Base-by-base conservation (phyloP, 2,329 filamentous ascomycete species). In the Colletotrichum horii region DNA sequence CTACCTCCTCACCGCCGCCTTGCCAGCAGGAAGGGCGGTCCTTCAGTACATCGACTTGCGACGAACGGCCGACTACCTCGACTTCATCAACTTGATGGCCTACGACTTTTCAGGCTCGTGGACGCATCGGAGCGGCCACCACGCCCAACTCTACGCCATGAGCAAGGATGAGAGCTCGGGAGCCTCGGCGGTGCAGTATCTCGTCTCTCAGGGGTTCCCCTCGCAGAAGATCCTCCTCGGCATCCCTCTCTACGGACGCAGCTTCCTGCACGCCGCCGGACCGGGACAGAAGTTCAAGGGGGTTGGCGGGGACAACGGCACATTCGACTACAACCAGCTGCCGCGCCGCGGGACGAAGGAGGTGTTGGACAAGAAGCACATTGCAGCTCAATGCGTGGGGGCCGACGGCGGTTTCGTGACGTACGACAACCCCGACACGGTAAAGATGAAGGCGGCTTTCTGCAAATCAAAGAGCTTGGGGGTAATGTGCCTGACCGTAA, bases 91-190 rank as follows among this genome's bases (percentile, higher is more conserved):
- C 82, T 85, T 97, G 43, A 95, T 94, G 90, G 91, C 94, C 2
- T 97, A 96, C 83, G 94, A 97, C 83, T 94, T 96, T 80, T 92
- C 90, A 30, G 94, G 94, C 2, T 87, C 91, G 5, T 96, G 94
- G 94, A 91, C 90, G 2, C 82, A 87, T 34, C 89, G 89, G 73
- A 91, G 91, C 61, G 94, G 94, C 8, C 94, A 96, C 82, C 95
- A 96, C 70, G 91, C 94, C 6, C 94, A 96, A 81, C 90, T 97
- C 2, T 94, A 93, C 80, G 87, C 91, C 2, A 89, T 91, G 73
- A 86, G 83, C 70, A 89, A 91, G 77, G 90, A 89, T 77, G 89
- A 93, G 77, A 87, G 90, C 2, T 95, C 93, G 2, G 93, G 90
- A n/a, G 90, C 93, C 15, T 89, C 91, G 1, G 91, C 91, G 0